A percentile compares a stretch with the other conserved stretches of the same genome.
phyloP scores from a whole-genome alignment of 1,284 basidiomycete genomes.

The Coniferiporia weirii region DNA sequence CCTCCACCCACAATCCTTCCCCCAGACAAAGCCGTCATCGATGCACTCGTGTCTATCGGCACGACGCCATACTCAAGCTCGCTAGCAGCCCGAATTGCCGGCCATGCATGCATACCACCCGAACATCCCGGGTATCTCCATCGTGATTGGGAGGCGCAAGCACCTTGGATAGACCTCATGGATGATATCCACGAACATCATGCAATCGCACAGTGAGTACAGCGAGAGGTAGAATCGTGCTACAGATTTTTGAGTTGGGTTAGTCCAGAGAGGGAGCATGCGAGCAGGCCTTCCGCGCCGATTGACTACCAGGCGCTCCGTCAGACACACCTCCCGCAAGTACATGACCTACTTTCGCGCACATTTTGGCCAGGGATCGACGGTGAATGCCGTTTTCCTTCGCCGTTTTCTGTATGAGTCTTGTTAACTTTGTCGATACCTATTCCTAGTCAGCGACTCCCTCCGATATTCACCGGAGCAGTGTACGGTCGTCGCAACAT shows the following conservation, averaged over 20 bases:
- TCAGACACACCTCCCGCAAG: slow-evolving; percentile 54
- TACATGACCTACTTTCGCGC: slow-evolving; percentile 60
- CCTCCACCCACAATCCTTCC: slow-evolving; percentile 21
- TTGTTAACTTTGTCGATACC: not conserved
- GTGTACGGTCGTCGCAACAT: slow-evolving; percentile 65
- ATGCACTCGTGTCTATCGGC: slow-evolving; percentile 47
- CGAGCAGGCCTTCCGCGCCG: slow-evolving; percentile 39
- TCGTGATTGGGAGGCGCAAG: slow-evolving; percentile 63
- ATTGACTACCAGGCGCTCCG: slow-evolving; percentile 61
- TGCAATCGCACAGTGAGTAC: slow-evolving; percentile 48
- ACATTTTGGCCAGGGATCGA: slow-evolving; percentile 72
- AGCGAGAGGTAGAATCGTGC: not conserved
- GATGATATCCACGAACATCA: slow-evolving; percentile 61
- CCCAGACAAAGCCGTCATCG: slow-evolving; percentile 18
- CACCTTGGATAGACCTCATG: slow-evolving; percentile 74
- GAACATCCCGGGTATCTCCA: slow-evolving; percentile 33
- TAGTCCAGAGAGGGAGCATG: slow-evolving; percentile 50
- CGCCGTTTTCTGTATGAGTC: not conserved
- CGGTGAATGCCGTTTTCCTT: slow-evolving; percentile 36
- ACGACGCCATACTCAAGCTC: slow-evolving; percentile 60
- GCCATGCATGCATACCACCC: slow-evolving; percentile 29
- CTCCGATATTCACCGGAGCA: slow-evolving; percentile 61
- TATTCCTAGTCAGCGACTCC: slow-evolving; percentile 55
- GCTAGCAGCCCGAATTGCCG: slow-evolving; percentile 56
- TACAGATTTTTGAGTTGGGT: not conserved